Evolutionary conservation across 1,284 basidiomycete genomes (phyloP).

Genomic region (Malassezia japonica): DNA sequence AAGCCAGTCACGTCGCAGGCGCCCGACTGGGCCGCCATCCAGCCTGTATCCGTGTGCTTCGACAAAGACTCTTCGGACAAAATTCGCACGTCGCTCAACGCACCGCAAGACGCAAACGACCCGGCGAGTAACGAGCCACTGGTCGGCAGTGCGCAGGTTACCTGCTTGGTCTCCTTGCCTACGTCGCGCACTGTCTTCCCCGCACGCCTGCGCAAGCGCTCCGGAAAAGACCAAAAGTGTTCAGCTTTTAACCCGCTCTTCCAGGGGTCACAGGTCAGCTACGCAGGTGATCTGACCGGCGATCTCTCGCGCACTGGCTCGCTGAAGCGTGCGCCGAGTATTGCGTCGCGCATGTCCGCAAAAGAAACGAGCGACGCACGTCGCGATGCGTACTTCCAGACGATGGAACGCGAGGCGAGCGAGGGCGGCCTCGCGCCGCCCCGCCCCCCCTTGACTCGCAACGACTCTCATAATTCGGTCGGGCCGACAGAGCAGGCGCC

Average conservation of each 20-base stretch:
- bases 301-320: neutral
- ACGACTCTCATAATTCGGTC: neutral
- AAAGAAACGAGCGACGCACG: conserved; percentile 9
- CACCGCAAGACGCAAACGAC: neutral
- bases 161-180: conserved; percentile 5
- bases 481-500: neutral
- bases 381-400: conserved; percentile 1
- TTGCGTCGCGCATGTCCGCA: neutral
- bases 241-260: neutral
- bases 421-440: neutral
- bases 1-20: neutral
- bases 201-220: conserved; percentile 1
- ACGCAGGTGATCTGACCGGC: neutral
- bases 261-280: neutral
- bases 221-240: neutral
- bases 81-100: neutral
- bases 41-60: conserved; percentile 7
- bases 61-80: neutral
- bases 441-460: neutral
- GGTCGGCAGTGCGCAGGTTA: neutral
- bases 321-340: neutral
- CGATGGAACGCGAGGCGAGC: neutral
- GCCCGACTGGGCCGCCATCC: neutral
- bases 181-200: conserved; percentile 5
- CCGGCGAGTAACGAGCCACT: neutral